Evolutionary conservation across 2,329 filamentous ascomycete species (phyloP).

Genomic region (Fusarium decemcellulare): DNA sequence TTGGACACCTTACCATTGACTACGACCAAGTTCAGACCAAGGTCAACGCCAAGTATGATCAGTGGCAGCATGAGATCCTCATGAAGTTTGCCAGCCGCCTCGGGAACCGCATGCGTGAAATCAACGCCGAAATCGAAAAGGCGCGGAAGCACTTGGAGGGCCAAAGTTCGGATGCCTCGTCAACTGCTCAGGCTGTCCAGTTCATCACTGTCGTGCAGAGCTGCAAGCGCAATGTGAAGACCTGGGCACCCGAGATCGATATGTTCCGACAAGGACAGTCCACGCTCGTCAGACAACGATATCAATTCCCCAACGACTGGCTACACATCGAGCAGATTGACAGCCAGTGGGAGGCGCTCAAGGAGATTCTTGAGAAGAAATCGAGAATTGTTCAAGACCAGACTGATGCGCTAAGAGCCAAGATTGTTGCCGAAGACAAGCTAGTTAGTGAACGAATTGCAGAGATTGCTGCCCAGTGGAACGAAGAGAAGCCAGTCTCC

Average conservation of each 20-base stretch:
- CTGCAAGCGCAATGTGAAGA: conserved; percentile 92
- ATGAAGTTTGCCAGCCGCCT: conserved; percentile 93
- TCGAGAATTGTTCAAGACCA: conserved; percentile 97
- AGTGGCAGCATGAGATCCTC: conserved; percentile 98
- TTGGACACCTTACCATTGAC: conserved; percentile 95
- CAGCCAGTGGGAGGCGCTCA: conserved; percentile 93
- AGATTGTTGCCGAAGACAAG: conserved; percentile 94
- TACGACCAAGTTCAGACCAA: conserved; percentile 99
- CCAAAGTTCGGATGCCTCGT: conserved; percentile 92
- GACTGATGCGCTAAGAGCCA: conserved; percentile 92
- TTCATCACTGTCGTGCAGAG: conserved; percentile 99
- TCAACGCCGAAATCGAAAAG: conserved; percentile 92
- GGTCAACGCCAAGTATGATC: conserved; percentile 99
- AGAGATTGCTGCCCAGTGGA: conserved; percentile 90
- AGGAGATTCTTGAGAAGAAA: conserved; percentile 92
- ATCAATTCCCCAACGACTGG: conserved; percentile 95
- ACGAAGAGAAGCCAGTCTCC: conserved; percentile 96
- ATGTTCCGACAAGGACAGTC: conserved; percentile 97
- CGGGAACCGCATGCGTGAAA: conserved; percentile 90
- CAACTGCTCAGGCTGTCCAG: conserved; percentile 95
- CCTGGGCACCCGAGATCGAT: conserved; percentile 96
- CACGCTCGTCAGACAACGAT: conserved; percentile 90
- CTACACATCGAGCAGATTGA: conserved; percentile 96
- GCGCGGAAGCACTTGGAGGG: conserved; percentile 91
- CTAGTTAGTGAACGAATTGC: conserved; percentile 90